phyloP scores from a whole-genome alignment of 345 rosid genomes.

The Salix udensis region DNA sequence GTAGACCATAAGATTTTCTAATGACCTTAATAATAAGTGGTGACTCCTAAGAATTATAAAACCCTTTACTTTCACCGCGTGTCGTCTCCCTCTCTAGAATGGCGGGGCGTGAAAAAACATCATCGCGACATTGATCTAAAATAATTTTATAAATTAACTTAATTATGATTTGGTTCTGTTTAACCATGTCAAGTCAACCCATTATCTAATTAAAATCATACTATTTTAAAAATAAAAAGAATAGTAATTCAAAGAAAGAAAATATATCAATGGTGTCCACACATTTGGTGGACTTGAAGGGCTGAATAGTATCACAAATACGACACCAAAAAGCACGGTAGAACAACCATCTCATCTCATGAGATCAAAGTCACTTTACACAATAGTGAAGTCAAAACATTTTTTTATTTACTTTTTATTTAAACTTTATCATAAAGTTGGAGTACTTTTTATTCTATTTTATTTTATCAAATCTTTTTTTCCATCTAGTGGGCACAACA shows the following conservation, averaged over 20 bases:
- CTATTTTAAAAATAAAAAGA: too few relatives aligned
- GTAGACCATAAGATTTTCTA: too few relatives aligned
- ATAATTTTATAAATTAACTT: too few relatives aligned
- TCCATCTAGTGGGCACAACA: neutral
- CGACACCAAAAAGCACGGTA: conserved; percentile 16
- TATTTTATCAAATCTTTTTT: neutral
- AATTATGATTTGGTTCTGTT: too few relatives aligned
- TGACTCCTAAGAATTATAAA: too few relatives aligned
- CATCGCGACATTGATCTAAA: too few relatives aligned
- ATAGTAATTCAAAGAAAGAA: neutral
- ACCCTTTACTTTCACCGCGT: too few relatives aligned
- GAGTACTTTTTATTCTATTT: neutral
- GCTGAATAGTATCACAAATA: conserved; percentile 9
- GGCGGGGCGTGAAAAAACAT: too few relatives aligned
- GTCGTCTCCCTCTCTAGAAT: too few relatives aligned
- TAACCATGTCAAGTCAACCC: too few relatives aligned
- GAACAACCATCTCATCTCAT: neutral
- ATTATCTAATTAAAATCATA: too few relatives aligned
- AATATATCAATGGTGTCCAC: neutral
- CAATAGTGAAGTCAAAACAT: neutral
- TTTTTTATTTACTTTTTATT: neutral
- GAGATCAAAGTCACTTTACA: neutral
- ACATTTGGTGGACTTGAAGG: conserved; percentile 19
- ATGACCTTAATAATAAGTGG: too few relatives aligned
- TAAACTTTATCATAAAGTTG: neutral